These are phyloP conservation scores for Fusarium transvaalense DNA, from an alignment of 2,329 filamentous ascomycete species.

Conservation along the genomic window DNA sequence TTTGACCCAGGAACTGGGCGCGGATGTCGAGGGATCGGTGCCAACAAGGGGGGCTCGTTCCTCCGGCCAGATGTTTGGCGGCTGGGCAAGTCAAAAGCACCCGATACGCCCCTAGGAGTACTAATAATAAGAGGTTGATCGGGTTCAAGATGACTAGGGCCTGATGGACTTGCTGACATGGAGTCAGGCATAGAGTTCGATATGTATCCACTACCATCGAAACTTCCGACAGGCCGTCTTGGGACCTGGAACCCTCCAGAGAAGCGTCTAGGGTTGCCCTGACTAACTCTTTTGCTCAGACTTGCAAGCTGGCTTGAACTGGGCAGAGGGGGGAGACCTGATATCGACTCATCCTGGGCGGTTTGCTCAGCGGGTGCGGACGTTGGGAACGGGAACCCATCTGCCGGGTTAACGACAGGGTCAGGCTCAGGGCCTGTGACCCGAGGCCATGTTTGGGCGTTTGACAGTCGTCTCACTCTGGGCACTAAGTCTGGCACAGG, in stretches of 20 bases:
- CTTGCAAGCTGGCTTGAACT: slow-evolving; percentile 57
- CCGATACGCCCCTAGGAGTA: slow-evolving; percentile 67
- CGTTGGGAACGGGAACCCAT: slow-evolving; percentile 58
- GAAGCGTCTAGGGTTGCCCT: slow-evolving; percentile 56
- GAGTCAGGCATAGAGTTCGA: slow-evolving; percentile 38
- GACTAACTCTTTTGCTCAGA: slow-evolving; percentile 55
- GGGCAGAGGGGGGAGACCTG: slow-evolving; percentile 56
- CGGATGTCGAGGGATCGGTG: slow-evolving; percentile 66
- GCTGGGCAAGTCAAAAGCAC: slow-evolving; percentile 63
- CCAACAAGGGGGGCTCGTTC: slow-evolving; percentile 62
- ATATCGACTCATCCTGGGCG: slow-evolving; percentile 51
- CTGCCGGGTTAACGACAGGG: slow-evolving; percentile 37
- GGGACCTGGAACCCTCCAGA: slow-evolving; percentile 59
- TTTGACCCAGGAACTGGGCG: slow-evolving; percentile 53
- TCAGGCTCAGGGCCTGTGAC: slow-evolving; percentile 45
- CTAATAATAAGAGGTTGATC: slow-evolving; percentile 72
- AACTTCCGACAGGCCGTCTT: slow-evolving; percentile 56
- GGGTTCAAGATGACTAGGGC: slow-evolving; percentile 45
- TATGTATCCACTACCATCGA: slow-evolving; percentile 43
- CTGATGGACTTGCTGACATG: slow-evolving; percentile 32
- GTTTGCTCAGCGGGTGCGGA: slow-evolving; percentile 49
- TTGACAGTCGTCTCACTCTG: slow-evolving; percentile 50
- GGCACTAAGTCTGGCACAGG: slow-evolving; percentile 32
- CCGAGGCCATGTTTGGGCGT: slow-evolving; percentile 62
- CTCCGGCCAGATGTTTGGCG: slow-evolving; percentile 51